Evolutionary conservation across 148 eudicot species (phyloP), one percentile per base, ranked within the genome.

Genomic region (Persicaria tinctoria): DNA sequence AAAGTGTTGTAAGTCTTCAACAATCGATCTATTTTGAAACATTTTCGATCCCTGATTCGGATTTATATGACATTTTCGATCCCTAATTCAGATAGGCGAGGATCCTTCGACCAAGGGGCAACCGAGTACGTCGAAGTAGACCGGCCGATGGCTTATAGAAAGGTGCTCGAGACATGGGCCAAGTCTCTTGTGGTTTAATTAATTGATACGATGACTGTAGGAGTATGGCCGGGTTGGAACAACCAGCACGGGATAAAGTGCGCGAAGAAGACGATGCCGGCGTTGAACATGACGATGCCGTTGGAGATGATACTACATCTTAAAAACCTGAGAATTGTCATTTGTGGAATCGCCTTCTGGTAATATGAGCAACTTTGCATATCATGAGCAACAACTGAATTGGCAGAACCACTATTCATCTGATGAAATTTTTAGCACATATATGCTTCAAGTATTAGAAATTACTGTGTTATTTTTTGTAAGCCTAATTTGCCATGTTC

Each of bases 201-300:
- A 0, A 57, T 57, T 57, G 2, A 57, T 7, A 11, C 23, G 48
- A 11, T 12, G 16, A n/a, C 16, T 57, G 32, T 14, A 66, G 70
- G 93, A 90, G 93, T 84, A 74, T 86, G 80, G n/a, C n/a, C n/a
- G n/a, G 96, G 91, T 51, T 94, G 98, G 98, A 76, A 86, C 59
- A 91, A 94, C 77, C 96, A 96, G 0, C 79, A 91, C 23, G 98
- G 98, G 13, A 85, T 94, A 51, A 90, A 91, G 77, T 94, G 98
- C 56, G 97, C 98, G 0, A 74, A 80, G 72, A 97, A 94, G 79
- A 94, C 93, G 5, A 77, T 80, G n/a, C 98, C 98, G 49, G 86
- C 91, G 0, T 75, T 78, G 2, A 90, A 91, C 84, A 84, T 74
- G 23, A 84, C 92, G 10, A 85, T 79, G 85, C 89, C 91, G 46